Conservation (phyloP, 257 asterid genomes). For the Petunia axillaris region DNA sequence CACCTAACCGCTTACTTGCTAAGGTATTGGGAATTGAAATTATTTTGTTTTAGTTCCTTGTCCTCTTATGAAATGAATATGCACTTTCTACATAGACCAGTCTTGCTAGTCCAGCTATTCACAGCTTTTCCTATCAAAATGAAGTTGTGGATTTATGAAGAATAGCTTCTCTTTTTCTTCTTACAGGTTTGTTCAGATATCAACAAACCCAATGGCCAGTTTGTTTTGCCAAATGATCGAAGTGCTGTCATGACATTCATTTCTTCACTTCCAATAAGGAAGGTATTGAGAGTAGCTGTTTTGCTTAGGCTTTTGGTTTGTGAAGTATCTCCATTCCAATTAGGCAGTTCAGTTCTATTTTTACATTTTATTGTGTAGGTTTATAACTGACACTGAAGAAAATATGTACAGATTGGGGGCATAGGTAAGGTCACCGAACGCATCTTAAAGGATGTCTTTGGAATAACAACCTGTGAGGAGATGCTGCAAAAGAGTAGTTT, state of each 20-base stretch:
- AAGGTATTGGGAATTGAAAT: constrained; percentile 60
- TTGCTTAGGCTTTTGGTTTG: constrained; percentile 21
- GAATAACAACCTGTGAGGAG: constrained; percentile 80
- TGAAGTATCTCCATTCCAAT: neutral
- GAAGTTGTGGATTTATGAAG: neutral
- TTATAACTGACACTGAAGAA: constrained; percentile 23
- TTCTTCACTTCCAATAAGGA: constrained; percentile 89
- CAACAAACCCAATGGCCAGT: constrained; percentile 97
- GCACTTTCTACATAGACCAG: neutral
- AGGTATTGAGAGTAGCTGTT: constrained; percentile 54
- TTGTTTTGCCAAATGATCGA: constrained; percentile 80
- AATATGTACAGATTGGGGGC: constrained; percentile 80
- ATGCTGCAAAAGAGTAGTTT: constrained; percentile 77
- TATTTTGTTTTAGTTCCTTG: neutral
- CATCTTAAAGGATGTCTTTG: constrained; percentile 72
- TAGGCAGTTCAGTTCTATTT: constrained; percentile 3
- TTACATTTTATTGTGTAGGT: constrained; percentile 5
- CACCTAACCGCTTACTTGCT: constrained; percentile 91
- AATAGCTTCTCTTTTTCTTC: constrained; percentile 7
- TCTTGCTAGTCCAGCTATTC: neutral
- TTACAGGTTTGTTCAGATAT: constrained; percentile 92
- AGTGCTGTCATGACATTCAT: constrained; percentile 83
- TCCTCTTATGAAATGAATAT: constrained; percentile 17
- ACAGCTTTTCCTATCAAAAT: neutral
- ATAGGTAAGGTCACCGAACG: constrained; percentile 95